Base-by-base conservation (phyloP, 805 yeast species). In the Starmerella sirachaensis region DNA sequence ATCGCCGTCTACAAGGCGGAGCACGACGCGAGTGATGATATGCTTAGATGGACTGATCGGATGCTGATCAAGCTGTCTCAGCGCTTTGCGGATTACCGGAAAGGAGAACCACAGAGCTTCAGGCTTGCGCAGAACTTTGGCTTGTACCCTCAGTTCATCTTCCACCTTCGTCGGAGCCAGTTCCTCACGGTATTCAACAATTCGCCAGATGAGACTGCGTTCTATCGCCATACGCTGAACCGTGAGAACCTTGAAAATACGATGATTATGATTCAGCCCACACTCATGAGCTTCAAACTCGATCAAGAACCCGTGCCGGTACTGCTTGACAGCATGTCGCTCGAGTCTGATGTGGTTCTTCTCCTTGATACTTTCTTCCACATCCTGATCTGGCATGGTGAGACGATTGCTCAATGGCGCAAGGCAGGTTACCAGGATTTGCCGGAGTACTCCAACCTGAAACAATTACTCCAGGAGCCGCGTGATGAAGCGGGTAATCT, bases 191-290 rank as follows among this genome's bases (percentile, higher is more conserved):
- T 88, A 31, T 91, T 91, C 69, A 91, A 91, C 63, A 86, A 86
- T 62, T 91, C 98, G 5, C 98, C 98, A 2, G 99, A 91, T 65
- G 99, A 91, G 65, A 85, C 97, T 30, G 94, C 95, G 26, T 91
- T 86, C 62, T 84, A 88, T 63, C 76, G 96, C 59, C 98, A 91
- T 60, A 78, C 84, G 13, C 72, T 91, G 56, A 71, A 81, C 56
- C 76, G 88, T 48, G 96, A 91, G 56, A 96, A 91, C 57, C 80
- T 88, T 29, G 78, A 80, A 47, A 91, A 88, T 63, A 81, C 96
- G 13, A 66, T 91, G 57, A 82, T 86, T 46, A 91, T 91, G 96
- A 88, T 91, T 48, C 98, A 91, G 64, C 99, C 99, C 40, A 84
- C 97, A 1, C 72, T 91, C 59, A 79, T 88, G 3, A 74, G 94